These are phyloP conservation scores for Castanea crenata DNA, from an alignment of 306 rosid genomes.

Conservation along the genomic window DNA sequence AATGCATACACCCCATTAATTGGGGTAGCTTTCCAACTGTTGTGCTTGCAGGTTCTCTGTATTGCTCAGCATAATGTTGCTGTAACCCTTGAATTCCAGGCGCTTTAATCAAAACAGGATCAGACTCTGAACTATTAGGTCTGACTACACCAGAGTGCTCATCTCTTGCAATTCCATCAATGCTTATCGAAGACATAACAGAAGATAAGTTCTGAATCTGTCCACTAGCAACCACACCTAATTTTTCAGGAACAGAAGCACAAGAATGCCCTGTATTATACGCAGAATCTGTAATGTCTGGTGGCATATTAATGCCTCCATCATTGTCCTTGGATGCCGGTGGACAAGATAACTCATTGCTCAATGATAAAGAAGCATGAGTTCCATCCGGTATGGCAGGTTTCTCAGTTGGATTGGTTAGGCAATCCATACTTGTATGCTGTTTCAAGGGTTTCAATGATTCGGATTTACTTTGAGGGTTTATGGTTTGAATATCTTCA, in stretches of 20 bases:
- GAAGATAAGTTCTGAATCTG: slow-evolving; percentile 45
- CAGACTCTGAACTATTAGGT: slow-evolving; percentile 40
- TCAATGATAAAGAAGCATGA: slow-evolving; percentile 32
- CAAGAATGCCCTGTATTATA: slow-evolving; percentile 38
- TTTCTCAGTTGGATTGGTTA: slow-evolving; percentile 33
- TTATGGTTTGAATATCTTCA: slow-evolving; percentile 41
- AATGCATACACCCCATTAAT: slow-evolving; percentile 31
- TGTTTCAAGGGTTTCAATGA: slow-evolving; percentile 51
- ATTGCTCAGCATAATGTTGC: slow-evolving; percentile 34
- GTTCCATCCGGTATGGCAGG: slow-evolving; percentile 37
- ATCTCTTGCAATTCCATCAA: slow-evolving; percentile 33
- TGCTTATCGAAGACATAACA: slow-evolving; percentile 45
- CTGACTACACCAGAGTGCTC: slow-evolving; percentile 36
- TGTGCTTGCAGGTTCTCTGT: slow-evolving; percentile 29
- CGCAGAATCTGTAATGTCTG: slow-evolving; percentile 26
- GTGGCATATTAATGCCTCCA: slow-evolving; percentile 29
- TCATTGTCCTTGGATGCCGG: slow-evolving; percentile 35
- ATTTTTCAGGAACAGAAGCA: slow-evolving; percentile 37
- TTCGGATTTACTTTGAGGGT: slow-evolving; percentile 38
- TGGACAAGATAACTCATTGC: slow-evolving; percentile 40
- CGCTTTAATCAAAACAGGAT: slow-evolving; percentile 32
- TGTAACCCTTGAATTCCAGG: slow-evolving; percentile 38
- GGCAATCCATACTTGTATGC: slow-evolving; percentile 37
- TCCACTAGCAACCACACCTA: slow-evolving; percentile 32
- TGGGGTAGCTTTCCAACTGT: slow-evolving; percentile 31